A percentile compares a stretch with the other conserved stretches of the same genome.
phyloP scores from a whole-genome alignment of 257 asterid genomes.

The Perilla frutescens region DNA sequence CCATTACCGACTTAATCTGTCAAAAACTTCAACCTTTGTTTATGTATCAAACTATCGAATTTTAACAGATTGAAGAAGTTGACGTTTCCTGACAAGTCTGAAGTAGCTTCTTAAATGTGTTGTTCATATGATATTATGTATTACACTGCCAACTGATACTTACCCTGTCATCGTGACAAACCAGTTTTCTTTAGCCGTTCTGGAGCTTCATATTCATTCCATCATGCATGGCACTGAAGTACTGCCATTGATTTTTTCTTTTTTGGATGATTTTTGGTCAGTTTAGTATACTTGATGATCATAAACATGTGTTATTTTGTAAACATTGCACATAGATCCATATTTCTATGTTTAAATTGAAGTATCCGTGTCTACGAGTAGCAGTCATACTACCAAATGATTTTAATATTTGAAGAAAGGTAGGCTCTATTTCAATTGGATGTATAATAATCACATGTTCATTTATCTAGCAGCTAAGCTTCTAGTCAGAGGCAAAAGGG shows the following conservation, averaged over 20 bases:
- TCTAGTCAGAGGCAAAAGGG: slow-evolving; percentile 28
- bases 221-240: background rate
- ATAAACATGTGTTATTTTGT: background rate
- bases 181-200: slow-evolving; percentile 1
- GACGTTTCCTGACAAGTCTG: slow-evolving; percentile 11
- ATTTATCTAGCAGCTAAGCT: slow-evolving; percentile 31
- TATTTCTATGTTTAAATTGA: background rate
- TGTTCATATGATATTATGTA: background rate
- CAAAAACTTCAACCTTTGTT: background rate
- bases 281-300: background rate
- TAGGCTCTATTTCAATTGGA: slow-evolving; percentile 14
- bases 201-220: background rate
- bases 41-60: background rate
- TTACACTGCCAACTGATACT: slow-evolving; percentile 8
- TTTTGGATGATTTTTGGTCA: slow-evolving; percentile 2
- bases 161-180: background rate
- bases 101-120: background rate
- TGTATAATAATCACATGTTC: slow-evolving; percentile 13
- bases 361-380: background rate
- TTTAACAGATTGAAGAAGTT: background rate
- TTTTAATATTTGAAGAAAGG: slow-evolving; percentile 2
- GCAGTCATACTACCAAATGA: slow-evolving; percentile 15
- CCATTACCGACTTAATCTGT: background rate
- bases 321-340: background rate
- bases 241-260: background rate